Percentiles rank a stretch among this genome's conserved stretches.
phyloP scores from a whole-genome alignment of 495 filamentous ascomycete genomes.

The Podospora australis region DNA sequence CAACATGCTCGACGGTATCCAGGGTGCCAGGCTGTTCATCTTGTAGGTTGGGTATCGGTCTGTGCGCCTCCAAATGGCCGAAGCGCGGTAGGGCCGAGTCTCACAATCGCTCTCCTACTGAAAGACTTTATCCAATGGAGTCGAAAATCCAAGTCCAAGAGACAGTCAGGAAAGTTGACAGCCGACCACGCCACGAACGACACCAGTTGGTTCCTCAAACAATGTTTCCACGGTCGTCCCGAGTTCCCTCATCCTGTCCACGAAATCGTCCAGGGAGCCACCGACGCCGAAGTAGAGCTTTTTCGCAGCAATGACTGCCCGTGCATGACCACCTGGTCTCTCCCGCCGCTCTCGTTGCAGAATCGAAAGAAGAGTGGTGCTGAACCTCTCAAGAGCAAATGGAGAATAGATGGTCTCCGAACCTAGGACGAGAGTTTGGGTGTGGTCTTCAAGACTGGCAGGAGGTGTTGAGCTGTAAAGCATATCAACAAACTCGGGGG shows the following conservation, averaged over 20 bases:
- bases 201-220: constrained; percentile 55
- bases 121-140: no score
- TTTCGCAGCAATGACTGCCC: constrained; percentile 83
- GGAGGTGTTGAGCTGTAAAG: constrained; percentile 29
- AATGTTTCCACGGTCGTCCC: constrained; percentile 53
- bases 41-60: no score
- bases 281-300: constrained; percentile 95
- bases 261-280: constrained; percentile 85
- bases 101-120: no score
- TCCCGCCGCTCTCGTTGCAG: constrained; percentile 48
- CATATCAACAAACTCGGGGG: constrained; percentile 56
- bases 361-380: constrained; percentile 60
- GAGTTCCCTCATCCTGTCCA: constrained; percentile 50
- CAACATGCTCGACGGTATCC: no score
- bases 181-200: constrained; percentile 48
- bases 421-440: constrained; percentile 58
- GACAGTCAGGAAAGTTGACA: constrained; percentile 28
- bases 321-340: constrained; percentile 34
- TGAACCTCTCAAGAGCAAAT: constrained; percentile 63
- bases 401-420: constrained; percentile 96
- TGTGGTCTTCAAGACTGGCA: constrained; percentile 12
- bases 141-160: neutral
- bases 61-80: no score
- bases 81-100: no score
- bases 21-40: no score